phyloP scores from a whole-genome alignment of 495 filamentous ascomycete species.

The Hypomontagnella monticulosa region DNA sequence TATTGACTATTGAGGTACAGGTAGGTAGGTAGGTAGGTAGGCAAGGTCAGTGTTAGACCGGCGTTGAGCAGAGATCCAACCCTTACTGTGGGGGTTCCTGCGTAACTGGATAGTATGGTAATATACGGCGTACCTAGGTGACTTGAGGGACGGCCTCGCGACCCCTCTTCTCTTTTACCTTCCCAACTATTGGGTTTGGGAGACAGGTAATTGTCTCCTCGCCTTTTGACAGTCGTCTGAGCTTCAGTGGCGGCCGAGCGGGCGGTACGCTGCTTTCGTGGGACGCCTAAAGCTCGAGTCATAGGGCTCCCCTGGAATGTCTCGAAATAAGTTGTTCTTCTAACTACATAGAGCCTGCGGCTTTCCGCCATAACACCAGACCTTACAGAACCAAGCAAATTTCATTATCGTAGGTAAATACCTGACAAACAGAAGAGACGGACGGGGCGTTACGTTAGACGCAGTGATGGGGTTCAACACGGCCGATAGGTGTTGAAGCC shows the following conservation, averaged over 20 bases:
- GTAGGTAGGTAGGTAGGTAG: too few species aligned
- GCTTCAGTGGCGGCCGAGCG: conserved; percentile 19
- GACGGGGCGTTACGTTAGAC: conserved; percentile 10
- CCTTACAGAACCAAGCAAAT: conserved; percentile 38
- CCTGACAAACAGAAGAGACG: conserved; percentile 33
- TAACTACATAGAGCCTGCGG: conserved; percentile 39
- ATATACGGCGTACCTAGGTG: conserved; percentile 11
- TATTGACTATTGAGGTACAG: conserved; percentile 11
- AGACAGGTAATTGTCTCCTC: conserved; percentile 9
- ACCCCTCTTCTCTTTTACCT: conserved; percentile 3
- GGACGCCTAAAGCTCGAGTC: conserved; percentile 46
- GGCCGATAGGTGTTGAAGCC: neutral
- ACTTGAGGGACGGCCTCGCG: conserved; percentile 8
- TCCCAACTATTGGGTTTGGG: neutral
- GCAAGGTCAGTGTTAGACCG: conserved; percentile 1
- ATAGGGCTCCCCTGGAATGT: conserved; percentile 36
- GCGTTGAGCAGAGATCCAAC: conserved; percentile 12
- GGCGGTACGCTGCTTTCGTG: conserved; percentile 35
- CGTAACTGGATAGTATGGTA: conserved; percentile 18
- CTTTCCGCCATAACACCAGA: conserved; percentile 37
- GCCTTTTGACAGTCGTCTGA: conserved; percentile 3
- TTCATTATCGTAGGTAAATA: conserved; percentile 25
- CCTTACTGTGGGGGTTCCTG: conserved; percentile 10
- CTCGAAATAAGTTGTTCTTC: conserved; percentile 40
- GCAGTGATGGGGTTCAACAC: conserved; percentile 4